phyloP scores from a whole-genome alignment of 2,329 filamentous ascomycete species.

The Cephalotrichum gorgonifer region DNA sequence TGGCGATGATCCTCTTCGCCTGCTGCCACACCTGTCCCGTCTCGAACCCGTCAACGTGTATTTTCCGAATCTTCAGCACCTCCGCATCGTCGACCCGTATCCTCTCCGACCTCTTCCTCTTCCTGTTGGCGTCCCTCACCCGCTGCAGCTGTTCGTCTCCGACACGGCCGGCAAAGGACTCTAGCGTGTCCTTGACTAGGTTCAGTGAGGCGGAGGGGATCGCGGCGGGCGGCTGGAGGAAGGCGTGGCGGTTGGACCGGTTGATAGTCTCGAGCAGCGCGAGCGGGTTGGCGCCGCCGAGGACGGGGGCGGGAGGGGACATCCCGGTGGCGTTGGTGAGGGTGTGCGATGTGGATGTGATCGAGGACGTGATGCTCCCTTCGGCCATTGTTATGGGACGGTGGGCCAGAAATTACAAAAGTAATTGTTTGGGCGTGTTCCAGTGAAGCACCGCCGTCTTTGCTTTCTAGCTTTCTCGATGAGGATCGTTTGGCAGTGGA shows the following conservation, averaged over 20 bases:
- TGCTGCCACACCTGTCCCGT: conserved; percentile 92
- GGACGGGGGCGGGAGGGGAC: conserved; percentile 24
- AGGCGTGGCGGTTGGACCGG: conserved; percentile 55
- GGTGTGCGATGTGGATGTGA: conserved; percentile 55
- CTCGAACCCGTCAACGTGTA: conserved; percentile 81
- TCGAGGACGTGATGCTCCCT: conserved; percentile 34
- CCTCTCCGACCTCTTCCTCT: conserved; percentile 58
- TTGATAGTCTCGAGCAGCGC: conserved; percentile 47
- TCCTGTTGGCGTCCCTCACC: conserved; percentile 58
- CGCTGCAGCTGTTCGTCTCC: conserved; percentile 61
- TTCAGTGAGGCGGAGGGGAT: conserved; percentile 61
- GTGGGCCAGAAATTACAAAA: neutral
- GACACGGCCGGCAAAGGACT: conserved; percentile 65
- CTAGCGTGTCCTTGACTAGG: conserved; percentile 70
- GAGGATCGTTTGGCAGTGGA: conserved; percentile 1
- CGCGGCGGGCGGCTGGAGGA: conserved; percentile 61
- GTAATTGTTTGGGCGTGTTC: neutral
- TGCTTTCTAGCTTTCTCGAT: neutral
- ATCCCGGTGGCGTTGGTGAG: conserved; percentile 40
- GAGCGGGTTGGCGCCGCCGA: conserved; percentile 25
- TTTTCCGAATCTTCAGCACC: conserved; percentile 65
- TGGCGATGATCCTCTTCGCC: conserved; percentile 66
- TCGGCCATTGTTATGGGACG: conserved; percentile 8
- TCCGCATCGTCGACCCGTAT: conserved; percentile 17
- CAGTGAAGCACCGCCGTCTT: neutral